A percentile compares a stretch with the other conserved stretches of the same genome.
phyloP scores from a whole-genome alignment of 768 basidiomycete species.

The Nevesoporus exiguus region DNA sequence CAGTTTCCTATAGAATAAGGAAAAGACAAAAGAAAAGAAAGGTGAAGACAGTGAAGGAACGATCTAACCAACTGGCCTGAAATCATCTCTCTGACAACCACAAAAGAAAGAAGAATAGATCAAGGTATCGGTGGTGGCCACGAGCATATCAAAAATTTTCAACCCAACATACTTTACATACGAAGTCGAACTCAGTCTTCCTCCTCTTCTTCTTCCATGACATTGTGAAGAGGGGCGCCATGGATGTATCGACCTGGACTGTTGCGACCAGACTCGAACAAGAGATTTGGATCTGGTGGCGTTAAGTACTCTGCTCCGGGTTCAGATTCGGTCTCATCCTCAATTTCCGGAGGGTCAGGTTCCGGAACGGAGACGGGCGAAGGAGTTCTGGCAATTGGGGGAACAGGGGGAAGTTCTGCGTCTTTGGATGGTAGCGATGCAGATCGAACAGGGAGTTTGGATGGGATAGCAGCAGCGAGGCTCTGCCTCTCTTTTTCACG shows the following conservation, averaged over 20 bases:
- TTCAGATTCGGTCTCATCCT: conserved; percentile 29
- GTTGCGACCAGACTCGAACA: conserved; percentile 48
- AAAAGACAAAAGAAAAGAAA: neutral
- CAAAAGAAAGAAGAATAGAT: conserved; percentile 7
- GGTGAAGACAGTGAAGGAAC: conserved; percentile 1
- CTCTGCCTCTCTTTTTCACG: conserved; percentile 60
- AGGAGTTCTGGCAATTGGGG: conserved; percentile 1
- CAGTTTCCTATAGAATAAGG: conserved; percentile 3
- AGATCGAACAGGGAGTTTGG: conserved; percentile 36
- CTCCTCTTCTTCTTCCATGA: conserved; percentile 72
- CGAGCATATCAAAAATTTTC: conserved; percentile 9
- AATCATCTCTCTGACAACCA: conserved; percentile 6
- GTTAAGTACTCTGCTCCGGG: conserved; percentile 25
- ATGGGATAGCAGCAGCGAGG: conserved; percentile 14
- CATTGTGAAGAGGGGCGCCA: conserved; percentile 83
- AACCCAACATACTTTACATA: conserved; percentile 23
- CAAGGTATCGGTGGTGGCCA: conserved; percentile 26
- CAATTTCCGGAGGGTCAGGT: conserved; percentile 25
- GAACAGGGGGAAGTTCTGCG: conserved; percentile 2
- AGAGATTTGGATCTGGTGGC: conserved; percentile 31
- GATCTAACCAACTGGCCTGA: neutral
- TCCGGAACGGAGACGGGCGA: conserved; percentile 20
- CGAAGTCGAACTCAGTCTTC: conserved; percentile 40
- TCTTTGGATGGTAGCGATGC: conserved; percentile 12
- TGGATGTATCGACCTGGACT: conserved; percentile 77